A percentile compares a stretch with the other conserved stretches of the same genome.
Conservation (phyloP, 2,329 filamentous ascomycete genomes). For the Lasiodiplodia theobromae region DNA sequence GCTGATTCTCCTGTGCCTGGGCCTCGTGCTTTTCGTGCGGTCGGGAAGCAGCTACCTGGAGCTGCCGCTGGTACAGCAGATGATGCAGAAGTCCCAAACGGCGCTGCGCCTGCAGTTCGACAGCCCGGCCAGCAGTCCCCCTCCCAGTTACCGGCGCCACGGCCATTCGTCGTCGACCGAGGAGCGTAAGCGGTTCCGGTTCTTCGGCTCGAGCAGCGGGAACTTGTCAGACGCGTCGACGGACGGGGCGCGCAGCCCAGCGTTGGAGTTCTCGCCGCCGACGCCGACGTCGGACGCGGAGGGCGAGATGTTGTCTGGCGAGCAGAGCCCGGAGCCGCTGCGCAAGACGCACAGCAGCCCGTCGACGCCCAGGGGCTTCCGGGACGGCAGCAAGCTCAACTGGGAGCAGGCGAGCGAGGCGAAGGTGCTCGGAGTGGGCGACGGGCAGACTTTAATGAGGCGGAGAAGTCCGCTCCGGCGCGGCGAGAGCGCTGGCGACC, state of each 20-base stretch:
- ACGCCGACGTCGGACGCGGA: slow-evolving; percentile 40
- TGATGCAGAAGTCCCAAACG: slow-evolving; percentile 45
- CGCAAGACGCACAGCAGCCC: slow-evolving; percentile 53
- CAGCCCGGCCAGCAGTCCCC: slow-evolving; percentile 47
- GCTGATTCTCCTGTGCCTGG: slow-evolving; percentile 83
- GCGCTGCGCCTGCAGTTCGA: slow-evolving; percentile 43
- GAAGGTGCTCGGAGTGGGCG: slow-evolving; percentile 31
- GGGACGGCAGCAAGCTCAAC: slow-evolving; percentile 47
- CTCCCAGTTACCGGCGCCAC: slow-evolving; percentile 41
- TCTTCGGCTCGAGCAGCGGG: slow-evolving; percentile 24
- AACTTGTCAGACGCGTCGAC: slow-evolving; percentile 42
- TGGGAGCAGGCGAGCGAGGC: slow-evolving; percentile 41
- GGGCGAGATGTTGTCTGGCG: slow-evolving; percentile 26
- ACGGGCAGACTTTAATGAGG: slow-evolving; percentile 32
- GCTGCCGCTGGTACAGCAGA: slow-evolving; percentile 55
- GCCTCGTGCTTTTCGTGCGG: slow-evolving; percentile 78
- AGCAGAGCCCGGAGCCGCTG: slow-evolving; percentile 24
- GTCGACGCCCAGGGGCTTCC: slow-evolving; percentile 51
- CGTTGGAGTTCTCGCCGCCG: slow-evolving; percentile 43
- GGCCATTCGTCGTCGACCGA: slow-evolving; percentile 39
- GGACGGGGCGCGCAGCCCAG: slow-evolving; percentile 40
- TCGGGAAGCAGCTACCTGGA: slow-evolving; percentile 48
- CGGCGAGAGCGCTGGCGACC: slow-evolving; percentile 40
- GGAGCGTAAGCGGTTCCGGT: slow-evolving; percentile 39
- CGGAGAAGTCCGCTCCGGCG: slow-evolving; percentile 42